Conservation (phyloP, 345 rosid genomes). For the Microthlaspi erraticum region DNA sequence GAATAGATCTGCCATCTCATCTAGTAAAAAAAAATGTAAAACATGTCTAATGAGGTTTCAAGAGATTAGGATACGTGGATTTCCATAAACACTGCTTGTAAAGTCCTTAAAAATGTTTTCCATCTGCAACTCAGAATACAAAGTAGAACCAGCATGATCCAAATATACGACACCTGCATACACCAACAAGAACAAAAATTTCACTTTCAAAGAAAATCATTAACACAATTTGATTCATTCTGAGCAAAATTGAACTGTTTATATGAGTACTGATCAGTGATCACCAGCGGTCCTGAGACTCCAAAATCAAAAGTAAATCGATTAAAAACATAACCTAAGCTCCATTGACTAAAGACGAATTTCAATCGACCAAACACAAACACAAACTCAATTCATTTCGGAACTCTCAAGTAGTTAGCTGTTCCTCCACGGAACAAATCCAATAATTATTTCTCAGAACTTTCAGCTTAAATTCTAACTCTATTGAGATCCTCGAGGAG, state of each 20-base stretch:
- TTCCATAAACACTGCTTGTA: slow-evolving; percentile 68
- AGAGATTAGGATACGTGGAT: slow-evolving; percentile 86
- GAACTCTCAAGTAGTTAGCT: slow-evolving; percentile 5
- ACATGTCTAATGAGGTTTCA: background rate
- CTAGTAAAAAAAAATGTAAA: slow-evolving; percentile 7
- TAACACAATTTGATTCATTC: slow-evolving; percentile 2
- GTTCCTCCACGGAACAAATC: slow-evolving; percentile 11
- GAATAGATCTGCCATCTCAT: slow-evolving; percentile 4
- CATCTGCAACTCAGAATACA: slow-evolving; percentile 94
- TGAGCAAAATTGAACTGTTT: background rate
- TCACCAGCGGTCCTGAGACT: background rate
- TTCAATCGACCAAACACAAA: slow-evolving; percentile 6
- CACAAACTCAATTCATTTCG: slow-evolving; percentile 9
- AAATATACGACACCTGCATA: slow-evolving; percentile 79
- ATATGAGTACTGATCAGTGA: slow-evolving; percentile 19
- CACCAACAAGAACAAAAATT: no score
- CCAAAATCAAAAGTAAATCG: background rate
- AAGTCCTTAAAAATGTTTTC: slow-evolving; percentile 76
- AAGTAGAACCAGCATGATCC: slow-evolving; percentile 98
- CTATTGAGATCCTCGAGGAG: slow-evolving; percentile 8
- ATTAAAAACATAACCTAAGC: background rate
- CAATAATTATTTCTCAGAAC: background rate
- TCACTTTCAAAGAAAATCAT: background rate
- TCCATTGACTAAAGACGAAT: background rate
- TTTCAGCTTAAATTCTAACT: background rate